phyloP scores from a whole-genome alignment of 192 early-diverging fungal species.

The Backusella tuberculispora region DNA sequence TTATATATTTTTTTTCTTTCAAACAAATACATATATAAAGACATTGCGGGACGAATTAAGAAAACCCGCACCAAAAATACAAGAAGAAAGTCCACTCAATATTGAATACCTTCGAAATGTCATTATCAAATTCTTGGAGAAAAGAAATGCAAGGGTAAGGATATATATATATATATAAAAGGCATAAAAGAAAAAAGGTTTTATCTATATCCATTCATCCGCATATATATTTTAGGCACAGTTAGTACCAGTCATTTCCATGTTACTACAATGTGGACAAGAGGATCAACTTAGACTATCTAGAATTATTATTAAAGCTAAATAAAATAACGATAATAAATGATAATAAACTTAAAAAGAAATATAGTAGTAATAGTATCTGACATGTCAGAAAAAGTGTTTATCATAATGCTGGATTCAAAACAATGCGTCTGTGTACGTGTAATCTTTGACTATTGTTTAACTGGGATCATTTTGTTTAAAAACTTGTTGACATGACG shows the following conservation, averaged over 20 bases:
- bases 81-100: neutral
- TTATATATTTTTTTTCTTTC: neutral
- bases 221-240: neutral
- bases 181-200: neutral
- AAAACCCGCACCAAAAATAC: neutral
- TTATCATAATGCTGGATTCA: too few relatives aligned
- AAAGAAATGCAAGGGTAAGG: slow-evolving; percentile 17
- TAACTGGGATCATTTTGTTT: too few relatives aligned
- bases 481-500: too few relatives aligned
- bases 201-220: neutral
- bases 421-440: too few relatives aligned
- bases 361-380: too few relatives aligned
- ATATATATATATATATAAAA: too few relatives aligned
- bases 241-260: slow-evolving; percentile 6
- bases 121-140: slow-evolving; percentile 20
- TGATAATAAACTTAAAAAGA: too few relatives aligned
- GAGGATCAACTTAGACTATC: slow-evolving; percentile 2
- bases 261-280: neutral
- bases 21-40: neutral
- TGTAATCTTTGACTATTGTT: too few relatives aligned
- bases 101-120: slow-evolving; percentile 26
- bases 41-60: slow-evolving; percentile 20
- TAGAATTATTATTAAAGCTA: neutral
- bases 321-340: neutral
- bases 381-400: too few relatives aligned